Evolutionary conservation across 331 rosid species (phyloP).

Genomic region (Cydonia oblonga): DNA sequence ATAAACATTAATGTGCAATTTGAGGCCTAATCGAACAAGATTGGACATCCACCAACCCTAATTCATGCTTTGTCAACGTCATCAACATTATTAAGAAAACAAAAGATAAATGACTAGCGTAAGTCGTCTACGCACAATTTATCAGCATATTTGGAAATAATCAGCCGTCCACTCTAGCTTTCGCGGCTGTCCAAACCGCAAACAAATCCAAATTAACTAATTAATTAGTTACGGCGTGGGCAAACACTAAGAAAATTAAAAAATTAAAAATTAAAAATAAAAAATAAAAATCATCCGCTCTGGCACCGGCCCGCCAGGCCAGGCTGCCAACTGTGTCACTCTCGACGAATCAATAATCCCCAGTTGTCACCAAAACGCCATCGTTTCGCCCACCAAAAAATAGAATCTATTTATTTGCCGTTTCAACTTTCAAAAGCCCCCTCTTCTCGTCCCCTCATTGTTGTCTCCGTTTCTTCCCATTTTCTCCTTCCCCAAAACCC

Average conservation of each 20-base stretch:
- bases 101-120: fast-evolving
- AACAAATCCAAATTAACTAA: neutral
- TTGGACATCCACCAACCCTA: neutral
- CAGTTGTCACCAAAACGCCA: slow-evolving; percentile 3
- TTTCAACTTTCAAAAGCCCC: slow-evolving; percentile 7
- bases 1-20: too few relatives aligned
- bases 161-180: neutral
- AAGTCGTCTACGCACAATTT: fast-evolving
- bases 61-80: neutral
- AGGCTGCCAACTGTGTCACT: slow-evolving; percentile 1
- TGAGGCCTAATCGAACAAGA: too few relatives aligned
- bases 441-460: neutral
- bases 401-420: slow-evolving; percentile 17
- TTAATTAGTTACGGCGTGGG: neutral
- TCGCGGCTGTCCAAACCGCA: neutral
- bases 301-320: slow-evolving; percentile 18
- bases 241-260: neutral
- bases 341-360: neutral
- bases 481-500: neutral
- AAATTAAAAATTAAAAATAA: neutral
- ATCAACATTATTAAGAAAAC: neutral
- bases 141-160: neutral
- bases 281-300: slow-evolving; percentile 8
- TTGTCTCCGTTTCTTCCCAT: neutral
- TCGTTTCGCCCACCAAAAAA: neutral